Evolutionary conservation across 2,329 filamentous ascomycete species (phyloP).

Genomic region (Diaporthe vexans): DNA sequence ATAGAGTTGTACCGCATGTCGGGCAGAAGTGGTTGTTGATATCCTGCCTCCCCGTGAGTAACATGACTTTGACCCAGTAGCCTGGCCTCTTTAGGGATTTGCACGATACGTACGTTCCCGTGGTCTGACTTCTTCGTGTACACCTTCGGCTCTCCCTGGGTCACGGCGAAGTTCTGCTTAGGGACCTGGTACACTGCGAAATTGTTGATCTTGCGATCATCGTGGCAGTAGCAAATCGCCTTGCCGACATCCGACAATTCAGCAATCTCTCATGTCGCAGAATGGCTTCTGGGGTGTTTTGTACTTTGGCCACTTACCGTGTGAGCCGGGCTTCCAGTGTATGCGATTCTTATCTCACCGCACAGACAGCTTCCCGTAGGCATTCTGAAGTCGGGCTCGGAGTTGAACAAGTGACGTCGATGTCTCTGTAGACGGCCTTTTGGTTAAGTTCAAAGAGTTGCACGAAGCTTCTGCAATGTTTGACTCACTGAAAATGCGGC

Average conservation of each 20-base stretch:
- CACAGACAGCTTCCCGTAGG: not conserved
- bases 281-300: not conserved
- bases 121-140: not conserved
- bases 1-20: not conserved
- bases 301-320: not conserved
- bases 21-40: constrained; percentile 1
- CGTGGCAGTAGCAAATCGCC: not conserved
- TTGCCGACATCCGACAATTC: not conserved
- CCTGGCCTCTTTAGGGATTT: not conserved
- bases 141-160: constrained; percentile 1
- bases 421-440: not conserved
- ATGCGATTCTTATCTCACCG: not conserved
- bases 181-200: not conserved
- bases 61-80: no score
- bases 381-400: not conserved
- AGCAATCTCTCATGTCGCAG: not conserved
- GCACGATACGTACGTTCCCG: not conserved
- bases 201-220: not conserved
- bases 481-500: no score
- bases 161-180: not conserved
- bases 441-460: no score
- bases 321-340: not conserved
- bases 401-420: not conserved
- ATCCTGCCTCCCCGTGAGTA: not conserved
- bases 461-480: no score